phyloP scores from a whole-genome alignment of 345 rosid genomes.

The Brassica juncea region DNA sequence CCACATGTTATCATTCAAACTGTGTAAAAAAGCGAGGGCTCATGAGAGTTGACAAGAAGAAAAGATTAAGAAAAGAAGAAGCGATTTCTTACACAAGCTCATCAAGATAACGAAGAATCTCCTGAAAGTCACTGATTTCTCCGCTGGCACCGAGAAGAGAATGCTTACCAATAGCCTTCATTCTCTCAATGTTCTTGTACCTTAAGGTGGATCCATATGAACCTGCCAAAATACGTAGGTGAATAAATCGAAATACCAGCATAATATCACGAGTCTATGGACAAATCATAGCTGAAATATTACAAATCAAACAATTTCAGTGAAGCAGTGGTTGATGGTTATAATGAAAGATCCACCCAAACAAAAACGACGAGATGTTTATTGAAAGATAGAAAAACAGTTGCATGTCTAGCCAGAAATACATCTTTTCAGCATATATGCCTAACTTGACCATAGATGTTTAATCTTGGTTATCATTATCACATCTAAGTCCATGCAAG shows the following conservation, averaged over 20 bases:
- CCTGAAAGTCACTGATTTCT: conserved; percentile 97
- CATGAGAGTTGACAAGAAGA: conserved; percentile 17
- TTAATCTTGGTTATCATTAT: background rate
- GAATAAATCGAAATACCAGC: background rate
- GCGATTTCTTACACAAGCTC: conserved; percentile 70
- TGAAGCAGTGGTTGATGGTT: background rate
- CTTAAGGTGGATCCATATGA: conserved; percentile 96
- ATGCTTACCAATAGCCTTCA: conserved; percentile 87
- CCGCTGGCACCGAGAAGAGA: conserved; percentile 98
- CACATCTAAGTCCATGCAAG: background rate
- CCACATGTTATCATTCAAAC: conserved; percentile 98
- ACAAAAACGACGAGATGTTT: background rate
- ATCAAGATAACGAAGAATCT: conserved; percentile 81
- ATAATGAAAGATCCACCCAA: background rate
- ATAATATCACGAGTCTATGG: background rate
- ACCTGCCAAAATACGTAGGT: conserved; percentile 45
- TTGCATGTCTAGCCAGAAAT: background rate
- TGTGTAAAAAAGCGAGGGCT: conserved; percentile 40
- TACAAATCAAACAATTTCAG: background rate
- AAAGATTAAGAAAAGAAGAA: background rate
- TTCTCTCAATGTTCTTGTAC: conserved; percentile 86
- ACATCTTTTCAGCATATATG: background rate
- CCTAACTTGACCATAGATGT: background rate
- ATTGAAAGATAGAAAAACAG: background rate
- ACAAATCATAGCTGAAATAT: background rate